These are phyloP conservation scores for Letharia columbiana DNA, from an alignment of 495 filamentous ascomycete genomes.

Conservation along the genomic window DNA sequence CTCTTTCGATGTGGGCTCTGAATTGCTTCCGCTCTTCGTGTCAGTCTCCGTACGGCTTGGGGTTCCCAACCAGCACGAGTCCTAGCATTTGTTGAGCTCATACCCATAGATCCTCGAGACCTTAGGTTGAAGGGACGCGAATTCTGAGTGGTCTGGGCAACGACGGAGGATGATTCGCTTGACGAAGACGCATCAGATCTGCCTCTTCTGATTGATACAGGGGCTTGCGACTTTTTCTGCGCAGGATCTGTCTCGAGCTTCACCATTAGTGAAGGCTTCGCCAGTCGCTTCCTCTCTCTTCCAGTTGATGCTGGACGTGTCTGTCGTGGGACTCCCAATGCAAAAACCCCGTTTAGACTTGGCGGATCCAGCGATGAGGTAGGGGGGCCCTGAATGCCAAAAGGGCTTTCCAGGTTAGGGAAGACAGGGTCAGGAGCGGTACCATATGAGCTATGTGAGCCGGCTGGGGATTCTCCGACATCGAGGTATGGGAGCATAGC, in stretches of 20 bases:
- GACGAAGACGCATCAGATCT: neutral
- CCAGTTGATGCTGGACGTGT: neutral
- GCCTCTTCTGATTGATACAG: neutral
- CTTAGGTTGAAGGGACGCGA: neutral
- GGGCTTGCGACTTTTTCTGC: neutral
- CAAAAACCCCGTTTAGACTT: neutral
- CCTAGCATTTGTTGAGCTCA: neutral
- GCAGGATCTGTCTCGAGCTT: neutral
- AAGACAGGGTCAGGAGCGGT: neutral
- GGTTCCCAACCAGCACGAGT: neutral
- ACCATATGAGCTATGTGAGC: neutral
- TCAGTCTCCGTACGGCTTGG: neutral
- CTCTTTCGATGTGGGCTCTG: neutral
- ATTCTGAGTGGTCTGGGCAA: neutral
- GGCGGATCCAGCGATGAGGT: neutral
- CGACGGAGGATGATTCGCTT: neutral
- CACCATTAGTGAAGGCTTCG: neutral
- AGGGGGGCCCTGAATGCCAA: neutral
- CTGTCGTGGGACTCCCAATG: neutral
- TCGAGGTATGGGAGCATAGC: neutral
- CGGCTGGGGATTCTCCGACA: neutral
- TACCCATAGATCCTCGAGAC: neutral
- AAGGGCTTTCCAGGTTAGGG: neutral
- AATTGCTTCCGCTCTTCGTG: conserved; percentile 2
- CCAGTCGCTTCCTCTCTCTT: neutral